Conservation (phyloP, 495 filamentous ascomycete species). For the Penicillium lividum region DNA sequence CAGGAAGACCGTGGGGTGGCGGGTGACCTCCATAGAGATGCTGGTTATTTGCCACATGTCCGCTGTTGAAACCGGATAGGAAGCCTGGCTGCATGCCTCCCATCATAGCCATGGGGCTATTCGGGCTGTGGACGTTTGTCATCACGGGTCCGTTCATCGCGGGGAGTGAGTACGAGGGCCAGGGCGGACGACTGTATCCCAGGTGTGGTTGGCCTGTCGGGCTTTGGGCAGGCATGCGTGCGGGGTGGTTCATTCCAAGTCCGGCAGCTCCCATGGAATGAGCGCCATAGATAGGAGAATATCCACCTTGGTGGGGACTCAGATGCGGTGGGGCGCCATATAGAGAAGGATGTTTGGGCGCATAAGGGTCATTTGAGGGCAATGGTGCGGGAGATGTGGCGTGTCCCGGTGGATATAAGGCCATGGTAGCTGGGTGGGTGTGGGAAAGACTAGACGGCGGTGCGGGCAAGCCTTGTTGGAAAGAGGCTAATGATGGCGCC, state of each 20-base stretch:
- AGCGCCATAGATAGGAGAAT: conserved; percentile 55
- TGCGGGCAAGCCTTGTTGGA: conserved; percentile 54
- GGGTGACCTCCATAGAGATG: conserved; percentile 55
- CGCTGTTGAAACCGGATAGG: conserved; percentile 57
- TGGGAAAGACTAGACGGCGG: conserved; percentile 35
- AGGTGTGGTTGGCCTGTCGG: conserved; percentile 51
- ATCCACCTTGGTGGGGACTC: conserved; percentile 62
- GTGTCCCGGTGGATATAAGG: conserved; percentile 45
- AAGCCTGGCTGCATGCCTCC: conserved; percentile 57
- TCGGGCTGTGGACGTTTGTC: conserved; percentile 74
- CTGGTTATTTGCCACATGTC: conserved; percentile 55
- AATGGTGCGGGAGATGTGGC: conserved; percentile 61
- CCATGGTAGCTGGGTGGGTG: conserved; percentile 25
- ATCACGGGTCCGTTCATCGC: conserved; percentile 71
- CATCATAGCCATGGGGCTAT: conserved; percentile 66
- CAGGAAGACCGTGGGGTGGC: conserved; percentile 42
- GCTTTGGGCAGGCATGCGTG: conserved; percentile 57
- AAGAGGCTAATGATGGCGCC: conserved; percentile 56
- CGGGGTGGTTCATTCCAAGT: conserved; percentile 54
- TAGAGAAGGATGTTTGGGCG: conserved; percentile 53
- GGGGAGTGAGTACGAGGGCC: conserved; percentile 57
- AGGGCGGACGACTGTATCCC: conserved; percentile 50
- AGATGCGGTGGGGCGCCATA: conserved; percentile 60
- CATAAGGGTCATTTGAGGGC: conserved; percentile 64
- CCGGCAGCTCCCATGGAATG: conserved; percentile 62